These are phyloP conservation scores for Senna tora DNA, from an alignment of 306 rosid genomes.

Conservation along the genomic window DNA sequence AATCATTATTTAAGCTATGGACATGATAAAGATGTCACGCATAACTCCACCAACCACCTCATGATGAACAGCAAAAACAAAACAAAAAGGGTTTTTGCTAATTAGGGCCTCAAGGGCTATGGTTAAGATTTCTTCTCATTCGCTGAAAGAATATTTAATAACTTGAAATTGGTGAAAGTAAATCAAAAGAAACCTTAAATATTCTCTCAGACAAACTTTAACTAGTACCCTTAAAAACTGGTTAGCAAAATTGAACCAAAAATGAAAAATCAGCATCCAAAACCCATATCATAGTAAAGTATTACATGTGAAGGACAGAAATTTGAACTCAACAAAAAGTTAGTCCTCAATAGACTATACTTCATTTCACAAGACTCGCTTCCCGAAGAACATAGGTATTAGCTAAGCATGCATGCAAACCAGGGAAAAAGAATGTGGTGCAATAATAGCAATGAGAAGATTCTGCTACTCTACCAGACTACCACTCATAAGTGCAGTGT, in stretches of 20 bases:
- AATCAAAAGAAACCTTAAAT: no score
- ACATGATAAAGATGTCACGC: constrained; percentile 14
- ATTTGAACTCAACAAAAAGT: not conserved
- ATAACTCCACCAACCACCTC: constrained; percentile 23
- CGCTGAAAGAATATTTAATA: no score
- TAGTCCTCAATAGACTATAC: no score
- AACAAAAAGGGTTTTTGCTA: no score
- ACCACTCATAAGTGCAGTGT: constrained; percentile 17
- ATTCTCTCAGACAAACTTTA: no score
- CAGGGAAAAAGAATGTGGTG: not conserved
- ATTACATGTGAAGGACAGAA: not conserved
- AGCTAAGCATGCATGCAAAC: constrained; percentile 4
- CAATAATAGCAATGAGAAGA: constrained; percentile 15
- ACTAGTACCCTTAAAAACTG: no score
- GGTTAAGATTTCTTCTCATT: no score
- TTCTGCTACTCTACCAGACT: constrained; percentile 17
- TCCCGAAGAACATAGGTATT: constrained; percentile 7
- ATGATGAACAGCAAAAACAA: constrained; percentile 7
- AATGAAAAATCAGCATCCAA: no score
- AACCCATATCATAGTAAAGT: no score
- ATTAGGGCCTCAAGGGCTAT: no score
- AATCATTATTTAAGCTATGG: constrained; percentile 9
- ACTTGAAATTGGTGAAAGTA: no score
- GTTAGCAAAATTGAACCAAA: no score
- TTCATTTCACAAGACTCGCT: constrained; percentile 10